Base-by-base conservation (phyloP, 768 basidiomycete species). In the Pleurotus salmoneostramineus region DNA sequence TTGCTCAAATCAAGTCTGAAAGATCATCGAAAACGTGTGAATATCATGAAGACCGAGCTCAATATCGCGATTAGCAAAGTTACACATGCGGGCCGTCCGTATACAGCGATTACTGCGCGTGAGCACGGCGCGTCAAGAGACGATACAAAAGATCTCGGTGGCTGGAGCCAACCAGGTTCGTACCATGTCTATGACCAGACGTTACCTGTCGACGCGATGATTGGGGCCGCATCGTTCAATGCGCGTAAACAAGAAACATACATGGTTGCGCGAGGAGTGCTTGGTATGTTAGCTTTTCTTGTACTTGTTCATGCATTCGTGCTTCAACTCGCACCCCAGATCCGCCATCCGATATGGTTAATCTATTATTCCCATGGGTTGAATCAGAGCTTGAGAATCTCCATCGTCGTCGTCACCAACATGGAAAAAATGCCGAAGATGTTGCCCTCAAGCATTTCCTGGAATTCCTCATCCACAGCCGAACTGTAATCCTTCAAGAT, bases 401-500 rank as follows among this genome's bases (percentile, higher is more conserved):
- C 45, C 6, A 59, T 40, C 34, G 27, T 12, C 54, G 58, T 17
- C 33, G 52, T 3, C 4, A 48, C 8, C 27, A 35, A 10, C 0
- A 50, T 36, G 61, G 63, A 15, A 6, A 33, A n/a, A 6, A 54
- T 11, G 64, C 64, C 8, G 58, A 48, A 3, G 71, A 71, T 50
- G 63, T 68, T 37, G 60, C 71, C 1, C 60, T 73, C 1, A 62
- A 61, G 5, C 48, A 68, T 17, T 72, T 74, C 50, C 65, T 70
- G 0, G 34, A 52, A 0, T 40, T 73, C 1, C 59, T 77, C 0
- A 5, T 46, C 0, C 63, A 64, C 58, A 55, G 74, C 0, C 65
- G 61, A 5, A 50, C 31, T 1, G 62, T 75, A 15, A 59, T 75
- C 1, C 63, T 76, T 6, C 71, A 76, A 64, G 74, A 76, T 56